Base-by-base conservation (phyloP, 257 asterid species). In the Cruciata laevipes region DNA sequence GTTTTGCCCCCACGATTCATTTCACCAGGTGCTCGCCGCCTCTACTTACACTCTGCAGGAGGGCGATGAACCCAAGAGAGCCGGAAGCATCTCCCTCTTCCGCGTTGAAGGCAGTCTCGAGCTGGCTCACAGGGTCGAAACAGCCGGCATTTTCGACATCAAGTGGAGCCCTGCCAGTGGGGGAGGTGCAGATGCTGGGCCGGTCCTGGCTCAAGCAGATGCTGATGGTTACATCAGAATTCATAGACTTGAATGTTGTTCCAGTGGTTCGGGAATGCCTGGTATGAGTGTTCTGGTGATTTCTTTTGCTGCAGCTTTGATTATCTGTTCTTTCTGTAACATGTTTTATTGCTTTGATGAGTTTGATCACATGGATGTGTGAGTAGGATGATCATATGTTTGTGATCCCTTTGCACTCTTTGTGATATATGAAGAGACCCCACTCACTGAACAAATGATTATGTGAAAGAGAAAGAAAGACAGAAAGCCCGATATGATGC, bases 171-270 rank as follows among this genome's bases (percentile, higher is more conserved):
- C 92, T 1, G 53, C 47, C 12, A 68, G 71, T 2, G 69, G 71
- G 1, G 79, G 68, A 31, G 71, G 64, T 65, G 68, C n/a, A 0
- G 61, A 68, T 67, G 66, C n/a, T 0, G 61, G 73, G 37, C 89
- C 99, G 35, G 75, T 87, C 83, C 95, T 94, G 74, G 95, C 95
- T 78, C 97, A 94, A 79, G 99, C 97, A 65, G 99, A 90, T 82
- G 99, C 99, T 71, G 90, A 88, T 75, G 97, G 97, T 59, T 79
- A 60, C 80, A 78, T 87, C 47, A 81, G 81, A 83, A 66, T 90
- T 79, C 85, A 86, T 68, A 65, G 77, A 35, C 81, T 92, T 75
- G 85, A 77, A 51, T 25, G 60, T 66, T 68, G 74, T 69, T 69
- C 81, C 1, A 81, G 69, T 42, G 76, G 65, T 66, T 74, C 79